phyloP scores from a whole-genome alignment of 2,329 filamentous ascomycete genomes.

The Ophiocordyceps camponoti-saundersi region DNA sequence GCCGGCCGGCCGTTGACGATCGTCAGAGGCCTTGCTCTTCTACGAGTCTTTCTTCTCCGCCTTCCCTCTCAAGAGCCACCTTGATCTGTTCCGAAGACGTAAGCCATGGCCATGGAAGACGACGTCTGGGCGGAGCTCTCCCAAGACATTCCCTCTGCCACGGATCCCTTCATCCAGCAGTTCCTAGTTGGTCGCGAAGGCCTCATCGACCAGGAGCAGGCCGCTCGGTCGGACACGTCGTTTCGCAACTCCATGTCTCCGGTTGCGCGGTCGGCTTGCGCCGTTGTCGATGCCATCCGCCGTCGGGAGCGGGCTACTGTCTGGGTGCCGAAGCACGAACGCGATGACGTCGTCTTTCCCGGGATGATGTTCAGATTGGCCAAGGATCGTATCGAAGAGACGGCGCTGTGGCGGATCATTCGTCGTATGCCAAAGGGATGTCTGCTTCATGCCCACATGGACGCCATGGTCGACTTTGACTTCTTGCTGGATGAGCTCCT shows the following conservation, averaged over 20 bases:
- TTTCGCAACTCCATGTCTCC: constrained; percentile 65
- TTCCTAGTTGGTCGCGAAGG: constrained; percentile 62
- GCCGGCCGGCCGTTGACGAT: neutral
- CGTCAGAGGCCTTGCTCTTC: no score
- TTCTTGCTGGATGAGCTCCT: constrained; percentile 61
- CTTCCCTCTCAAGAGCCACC: no score
- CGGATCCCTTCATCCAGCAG: constrained; percentile 66
- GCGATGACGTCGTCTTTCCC: constrained; percentile 42
- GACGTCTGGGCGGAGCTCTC: constrained; percentile 42
- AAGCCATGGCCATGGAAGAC: constrained; percentile 26
- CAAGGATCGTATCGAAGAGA: constrained; percentile 71
- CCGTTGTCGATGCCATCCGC: constrained; percentile 66
- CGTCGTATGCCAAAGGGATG: constrained; percentile 78
- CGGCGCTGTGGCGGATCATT: constrained; percentile 72
- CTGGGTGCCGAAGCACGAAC: constrained; percentile 53
- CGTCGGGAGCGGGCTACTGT: constrained; percentile 57
- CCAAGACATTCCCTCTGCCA: constrained; percentile 34
- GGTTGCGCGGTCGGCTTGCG: constrained; percentile 58
- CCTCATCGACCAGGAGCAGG: constrained; percentile 67
- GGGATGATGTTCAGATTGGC: constrained; percentile 90
- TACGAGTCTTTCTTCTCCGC: neutral
- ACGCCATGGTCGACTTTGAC: constrained; percentile 80
- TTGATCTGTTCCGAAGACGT: neutral
- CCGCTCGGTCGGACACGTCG: constrained; percentile 54
- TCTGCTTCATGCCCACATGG: constrained; percentile 72